Percentiles rank a stretch among this genome's conserved stretches.
Conservation (phyloP, 148 eudicot genomes). For the Pharnaceum exiguum region DNA sequence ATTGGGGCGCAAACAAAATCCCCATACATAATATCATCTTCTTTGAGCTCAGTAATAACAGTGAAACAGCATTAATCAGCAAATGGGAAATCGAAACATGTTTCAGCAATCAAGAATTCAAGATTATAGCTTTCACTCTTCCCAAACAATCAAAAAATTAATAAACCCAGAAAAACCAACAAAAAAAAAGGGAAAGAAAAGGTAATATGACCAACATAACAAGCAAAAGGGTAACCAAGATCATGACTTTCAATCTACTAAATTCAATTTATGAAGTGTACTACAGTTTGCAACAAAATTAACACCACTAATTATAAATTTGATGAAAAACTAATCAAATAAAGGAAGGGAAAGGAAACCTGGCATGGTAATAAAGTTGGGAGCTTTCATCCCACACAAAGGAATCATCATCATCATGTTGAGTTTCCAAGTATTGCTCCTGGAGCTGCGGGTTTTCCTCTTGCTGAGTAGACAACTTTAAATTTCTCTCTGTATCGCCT, state of each 20-base stretch:
- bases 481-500: constrained; percentile 14
- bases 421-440: constrained; percentile 8
- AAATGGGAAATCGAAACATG: background rate
- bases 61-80: background rate
- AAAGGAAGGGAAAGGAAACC: constrained; percentile 27
- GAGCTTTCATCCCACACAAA: constrained; percentile 78
- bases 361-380: constrained; percentile 76
- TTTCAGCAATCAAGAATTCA: background rate
- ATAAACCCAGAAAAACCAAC: background rate
- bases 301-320: too few relatives aligned
- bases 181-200: background rate
- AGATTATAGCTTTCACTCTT: background rate
- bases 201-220: constrained; percentile 63
- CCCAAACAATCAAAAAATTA: background rate
- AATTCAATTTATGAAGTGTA: too few relatives aligned
- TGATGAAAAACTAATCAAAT: background rate
- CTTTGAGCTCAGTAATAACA: too few relatives aligned
- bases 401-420: constrained; percentile 31
- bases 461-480: constrained; percentile 11
- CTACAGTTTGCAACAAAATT: too few relatives aligned
- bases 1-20: background rate
- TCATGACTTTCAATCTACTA: too few relatives aligned
- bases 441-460: too few relatives aligned
- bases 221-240: too few relatives aligned
- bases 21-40: background rate